A percentile compares a stretch with the other conserved stretches of the same genome.
Evolutionary conservation across 208 protist species (phyloP).

Genomic region (Crithidia bombi): DNA sequence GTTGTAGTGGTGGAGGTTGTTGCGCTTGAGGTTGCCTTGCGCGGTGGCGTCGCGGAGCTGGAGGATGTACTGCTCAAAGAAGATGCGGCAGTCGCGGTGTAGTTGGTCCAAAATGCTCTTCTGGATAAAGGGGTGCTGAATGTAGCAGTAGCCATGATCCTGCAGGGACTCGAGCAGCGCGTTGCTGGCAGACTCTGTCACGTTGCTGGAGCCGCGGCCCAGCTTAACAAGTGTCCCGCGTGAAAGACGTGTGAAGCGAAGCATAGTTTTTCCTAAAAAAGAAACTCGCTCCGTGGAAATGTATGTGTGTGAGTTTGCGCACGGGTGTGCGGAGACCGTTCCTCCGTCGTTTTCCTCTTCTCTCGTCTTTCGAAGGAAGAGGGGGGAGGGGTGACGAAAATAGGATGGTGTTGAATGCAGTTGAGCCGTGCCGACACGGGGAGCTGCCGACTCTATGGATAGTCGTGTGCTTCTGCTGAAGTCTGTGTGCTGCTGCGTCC

Average conservation of each 20-base stretch:
- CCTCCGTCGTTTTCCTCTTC: too few species aligned
- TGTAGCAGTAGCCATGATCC: slow-evolving; percentile 88
- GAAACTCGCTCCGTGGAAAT: neutral
- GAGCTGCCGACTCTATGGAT: too few species aligned
- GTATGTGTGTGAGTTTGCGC: too few species aligned
- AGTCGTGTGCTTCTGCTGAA: too few species aligned
- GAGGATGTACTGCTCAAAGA: slow-evolving; percentile 88
- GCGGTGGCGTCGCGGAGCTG: slow-evolving; percentile 35
- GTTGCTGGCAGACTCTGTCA: slow-evolving; percentile 85
- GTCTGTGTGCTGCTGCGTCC: too few species aligned
- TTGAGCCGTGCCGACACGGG: too few species aligned
- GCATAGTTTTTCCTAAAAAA: slow-evolving; percentile 31
- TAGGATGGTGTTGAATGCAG: too few species aligned
- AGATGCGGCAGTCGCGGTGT: slow-evolving; percentile 82
- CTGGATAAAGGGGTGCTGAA: slow-evolving; percentile 90
- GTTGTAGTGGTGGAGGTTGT: slow-evolving; percentile 66
- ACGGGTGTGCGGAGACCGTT: too few species aligned
- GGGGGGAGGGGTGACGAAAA: too few species aligned
- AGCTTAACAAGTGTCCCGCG: slow-evolving; percentile 82
- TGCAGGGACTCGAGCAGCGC: slow-evolving; percentile 85
- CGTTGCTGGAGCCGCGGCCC: slow-evolving; percentile 72
- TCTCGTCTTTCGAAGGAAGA: too few species aligned
- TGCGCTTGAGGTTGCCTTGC: slow-evolving; percentile 31
- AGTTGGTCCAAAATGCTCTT: slow-evolving; percentile 85
- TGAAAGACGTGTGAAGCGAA: slow-evolving; percentile 48